Base-by-base conservation (phyloP, 2,329 filamentous ascomycete species). In the Scedosporium minutisporum region DNA sequence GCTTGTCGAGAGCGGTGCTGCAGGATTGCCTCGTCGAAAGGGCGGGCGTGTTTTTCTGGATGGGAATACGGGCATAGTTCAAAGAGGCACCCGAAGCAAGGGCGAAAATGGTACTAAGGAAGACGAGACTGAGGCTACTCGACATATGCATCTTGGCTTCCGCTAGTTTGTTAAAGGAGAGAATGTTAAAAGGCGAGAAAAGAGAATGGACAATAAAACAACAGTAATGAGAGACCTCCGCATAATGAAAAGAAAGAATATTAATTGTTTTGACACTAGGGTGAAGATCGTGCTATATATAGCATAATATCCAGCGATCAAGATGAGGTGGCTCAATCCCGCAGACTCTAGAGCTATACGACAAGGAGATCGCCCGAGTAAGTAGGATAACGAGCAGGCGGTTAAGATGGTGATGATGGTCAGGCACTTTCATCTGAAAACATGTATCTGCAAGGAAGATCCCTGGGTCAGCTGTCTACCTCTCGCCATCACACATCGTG, bases 21-120 rank as follows among this genome's bases (percentile, higher is more conserved):
- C 60, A 61, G n/a, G 59, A 33, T 51, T 61, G 59, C 9, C 59
- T 51, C 42, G 59, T 25, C 7, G 44, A 33, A 51, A n/a, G 48
- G 3, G 27, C 25, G 27, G 42, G 58, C 3, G 16, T 18, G 5
- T 55, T 27, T 12, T 23, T 55, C 6, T 25, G 18, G 6, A 16
- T 55, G 23, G 51, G 18, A 55, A 55, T 51, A 18, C 42, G 57
- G n/a, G 58, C 38, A 18, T 60, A 46, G 38, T 46, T 60, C 29
- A 61, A 14, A 25, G 59, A 53, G 7, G 59, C 27, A 18, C 33
- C 44, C 2, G 42, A 51, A n/a, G 25, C 59, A 14, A 61, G 44
- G 44, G 42, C 44, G 21, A 44, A 12, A 25, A 25, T 25, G 21
- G 44, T 6, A 33, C 16, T 41, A 38, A 61, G 44, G 44, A 33